A percentile compares a stretch with the other conserved stretches of the same genome.
phyloP scores from a whole-genome alignment of 2,329 filamentous ascomycete genomes.

The Nemania diffusa region DNA sequence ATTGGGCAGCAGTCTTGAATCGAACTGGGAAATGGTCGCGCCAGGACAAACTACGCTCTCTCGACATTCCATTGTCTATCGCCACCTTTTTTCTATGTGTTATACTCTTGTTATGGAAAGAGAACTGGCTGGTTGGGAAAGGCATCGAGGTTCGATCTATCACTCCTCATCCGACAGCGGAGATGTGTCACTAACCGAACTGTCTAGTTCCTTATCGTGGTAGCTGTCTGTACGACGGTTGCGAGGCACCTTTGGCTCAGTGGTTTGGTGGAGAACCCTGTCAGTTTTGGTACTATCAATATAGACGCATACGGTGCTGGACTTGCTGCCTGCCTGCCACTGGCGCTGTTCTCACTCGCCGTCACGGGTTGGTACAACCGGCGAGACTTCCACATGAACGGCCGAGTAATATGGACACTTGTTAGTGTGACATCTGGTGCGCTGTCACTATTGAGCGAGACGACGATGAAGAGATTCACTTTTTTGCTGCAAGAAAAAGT shows the following conservation, averaged over 20 bases:
- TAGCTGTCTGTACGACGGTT: conserved; percentile 22
- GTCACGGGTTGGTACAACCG: conserved; percentile 36
- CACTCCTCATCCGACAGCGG: not conserved
- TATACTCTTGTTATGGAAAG: conserved; percentile 31
- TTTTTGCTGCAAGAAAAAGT: conserved; percentile 23
- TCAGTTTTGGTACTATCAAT: conserved; percentile 14
- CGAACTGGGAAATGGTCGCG: conserved; percentile 27
- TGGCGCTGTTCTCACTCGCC: conserved; percentile 29
- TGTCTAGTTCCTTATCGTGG: conserved; percentile 31
- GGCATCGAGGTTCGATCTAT: conserved; percentile 31
- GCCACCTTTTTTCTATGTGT: conserved; percentile 31
- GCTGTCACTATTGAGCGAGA: conserved; percentile 31
- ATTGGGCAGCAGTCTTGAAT: conserved; percentile 27
- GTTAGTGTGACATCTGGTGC: conserved; percentile 28
- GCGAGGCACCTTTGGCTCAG: conserved; percentile 35
- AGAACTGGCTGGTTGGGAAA: conserved; percentile 38
- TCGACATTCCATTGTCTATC: conserved; percentile 30
- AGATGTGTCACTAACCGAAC: conserved; percentile 16
- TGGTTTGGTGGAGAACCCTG: conserved; percentile 27
- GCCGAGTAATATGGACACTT: conserved; percentile 25
- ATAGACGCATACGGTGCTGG: conserved; percentile 31
- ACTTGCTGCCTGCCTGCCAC: conserved; percentile 29
- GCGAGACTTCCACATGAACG: conserved; percentile 33
- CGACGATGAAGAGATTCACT: conserved; percentile 32
- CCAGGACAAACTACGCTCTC: conserved; percentile 25